Base-by-base conservation (phyloP, 345 rosid genomes). In the Eucalyptus grandis region DNA sequence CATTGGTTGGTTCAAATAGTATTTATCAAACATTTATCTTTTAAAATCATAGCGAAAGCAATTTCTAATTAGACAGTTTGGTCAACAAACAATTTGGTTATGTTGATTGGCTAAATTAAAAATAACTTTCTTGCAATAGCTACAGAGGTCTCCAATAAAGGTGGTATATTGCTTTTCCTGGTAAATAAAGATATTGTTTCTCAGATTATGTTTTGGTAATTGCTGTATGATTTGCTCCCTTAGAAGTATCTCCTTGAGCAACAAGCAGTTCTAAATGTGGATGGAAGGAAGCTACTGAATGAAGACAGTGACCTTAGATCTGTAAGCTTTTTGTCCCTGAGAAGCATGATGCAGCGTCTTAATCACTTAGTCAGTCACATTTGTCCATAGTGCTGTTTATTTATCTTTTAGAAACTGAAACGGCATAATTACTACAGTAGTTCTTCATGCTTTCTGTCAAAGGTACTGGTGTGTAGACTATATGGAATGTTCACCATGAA, bases 291-390 rank as follows among this genome's bases (percentile, higher is more conserved):
- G 92, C 92, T 96, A 89, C 98, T 97, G 87, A 97, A 97, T 90
- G 99, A 97, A 93, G 99, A 97, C 92, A 95, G 91, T 92, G 99
- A 97, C 93, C 88, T 97, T 89, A 94, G 99, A 97, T 93, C 99
- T 92, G 99, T 97, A 93, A 91, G 99, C 94, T 92, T 83, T 60
- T 87, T 87, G 87, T 85, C 50, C 58, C 24, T 82, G 80, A 46
- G 53, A 24, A 77, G 15, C 85, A 40, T 77, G 27, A 77, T 40
- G 47, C 85, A 40, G 85, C 47, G 21, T 77, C 85, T 77, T 21
- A 21, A 77, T 77, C 83, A 77, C 85, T 9, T 77, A 77, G 30
- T 40, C 47, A 40, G 47, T 40, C 9, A 77, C 47, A 77, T 77
- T 77, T 77, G 47, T 40, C 72, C 50, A 37, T 67, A 19, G 31